Evolutionary conservation across 2,329 filamentous ascomycete species (phyloP).

Genomic region (Penicillium sp.): DNA sequence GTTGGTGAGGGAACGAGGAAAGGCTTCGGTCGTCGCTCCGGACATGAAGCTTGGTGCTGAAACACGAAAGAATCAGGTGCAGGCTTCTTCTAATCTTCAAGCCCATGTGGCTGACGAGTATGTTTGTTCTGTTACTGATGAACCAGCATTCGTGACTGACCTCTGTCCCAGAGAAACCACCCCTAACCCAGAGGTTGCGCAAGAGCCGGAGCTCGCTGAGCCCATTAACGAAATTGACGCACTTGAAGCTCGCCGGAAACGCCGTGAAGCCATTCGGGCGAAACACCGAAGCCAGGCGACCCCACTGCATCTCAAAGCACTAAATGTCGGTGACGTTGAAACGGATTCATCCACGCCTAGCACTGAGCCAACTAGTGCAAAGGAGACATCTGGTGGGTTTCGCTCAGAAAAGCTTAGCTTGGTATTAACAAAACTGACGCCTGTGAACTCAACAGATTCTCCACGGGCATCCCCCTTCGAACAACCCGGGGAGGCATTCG

Average conservation of each 20-base stretch:
- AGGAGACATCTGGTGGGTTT: constrained; percentile 34
- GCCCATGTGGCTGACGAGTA: constrained; percentile 35
- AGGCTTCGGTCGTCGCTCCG: constrained; percentile 49
- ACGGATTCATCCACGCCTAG: constrained; percentile 46
- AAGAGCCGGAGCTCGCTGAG: constrained; percentile 43
- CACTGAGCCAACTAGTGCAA: constrained; percentile 37
- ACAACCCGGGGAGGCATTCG: constrained; percentile 46
- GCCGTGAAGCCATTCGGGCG: constrained; percentile 74
- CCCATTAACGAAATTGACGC: constrained; percentile 71
- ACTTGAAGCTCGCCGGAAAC: constrained; percentile 74
- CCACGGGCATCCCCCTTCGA: constrained; percentile 41
- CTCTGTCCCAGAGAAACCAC: constrained; percentile 13
- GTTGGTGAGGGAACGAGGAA: constrained; percentile 57
- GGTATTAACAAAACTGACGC: constrained; percentile 9
- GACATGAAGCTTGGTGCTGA: constrained; percentile 58
- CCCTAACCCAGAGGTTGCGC: constrained; percentile 11
- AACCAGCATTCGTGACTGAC: constrained; percentile 11
- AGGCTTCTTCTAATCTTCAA: constrained; percentile 37
- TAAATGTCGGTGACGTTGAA: constrained; percentile 53
- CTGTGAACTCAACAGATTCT: constrained; percentile 15
- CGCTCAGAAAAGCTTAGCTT: not conserved
- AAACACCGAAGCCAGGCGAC: constrained; percentile 65
- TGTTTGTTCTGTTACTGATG: constrained; percentile 23
- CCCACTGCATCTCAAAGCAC: constrained; percentile 65
- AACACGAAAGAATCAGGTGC: constrained; percentile 54